Evolutionary conservation across 306 rosid species (phyloP).

Genomic region (Inga laurina): DNA sequence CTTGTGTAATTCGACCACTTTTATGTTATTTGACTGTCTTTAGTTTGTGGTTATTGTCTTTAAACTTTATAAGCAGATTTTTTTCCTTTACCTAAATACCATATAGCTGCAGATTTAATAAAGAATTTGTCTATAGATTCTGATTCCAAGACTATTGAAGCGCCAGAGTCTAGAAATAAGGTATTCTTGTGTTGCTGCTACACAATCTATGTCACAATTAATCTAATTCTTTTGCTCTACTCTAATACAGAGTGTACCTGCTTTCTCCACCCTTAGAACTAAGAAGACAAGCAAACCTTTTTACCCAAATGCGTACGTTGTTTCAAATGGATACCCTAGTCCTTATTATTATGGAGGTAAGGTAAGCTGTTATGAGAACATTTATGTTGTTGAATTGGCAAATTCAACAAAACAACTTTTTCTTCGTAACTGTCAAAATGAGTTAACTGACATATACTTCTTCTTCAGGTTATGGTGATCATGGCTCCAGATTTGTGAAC

Average conservation of each 20-base stretch:
- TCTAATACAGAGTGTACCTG: neutral
- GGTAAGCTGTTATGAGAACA: conserved; percentile 38
- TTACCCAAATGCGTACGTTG: conserved; percentile 40
- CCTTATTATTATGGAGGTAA: conserved; percentile 61
- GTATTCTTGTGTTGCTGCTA: neutral
- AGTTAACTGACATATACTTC: neutral
- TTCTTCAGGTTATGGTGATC: conserved; percentile 45
- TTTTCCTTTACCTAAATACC: conserved; percentile 13
- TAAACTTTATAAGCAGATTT: neutral
- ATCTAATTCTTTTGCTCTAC: neutral
- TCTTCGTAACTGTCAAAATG: neutral
- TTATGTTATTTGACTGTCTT: neutral
- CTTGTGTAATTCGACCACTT: no score
- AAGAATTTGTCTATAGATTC: conserved; percentile 51
- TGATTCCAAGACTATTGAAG: conserved; percentile 37
- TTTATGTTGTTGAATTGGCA: neutral
- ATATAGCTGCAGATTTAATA: conserved; percentile 46
- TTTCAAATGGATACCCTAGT: conserved; percentile 44
- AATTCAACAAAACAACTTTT: neutral
- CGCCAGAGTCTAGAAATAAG: conserved; percentile 37
- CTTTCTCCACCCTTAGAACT: neutral
- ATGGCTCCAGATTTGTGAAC: conserved; percentile 38
- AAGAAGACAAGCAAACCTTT: conserved; percentile 43
- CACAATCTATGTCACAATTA: no score
- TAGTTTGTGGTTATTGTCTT: neutral